Percentiles rank a stretch among this genome's conserved stretches.
Conservation (phyloP, 192 early-diverging fungal species). For the Podila minutissima region DNA sequence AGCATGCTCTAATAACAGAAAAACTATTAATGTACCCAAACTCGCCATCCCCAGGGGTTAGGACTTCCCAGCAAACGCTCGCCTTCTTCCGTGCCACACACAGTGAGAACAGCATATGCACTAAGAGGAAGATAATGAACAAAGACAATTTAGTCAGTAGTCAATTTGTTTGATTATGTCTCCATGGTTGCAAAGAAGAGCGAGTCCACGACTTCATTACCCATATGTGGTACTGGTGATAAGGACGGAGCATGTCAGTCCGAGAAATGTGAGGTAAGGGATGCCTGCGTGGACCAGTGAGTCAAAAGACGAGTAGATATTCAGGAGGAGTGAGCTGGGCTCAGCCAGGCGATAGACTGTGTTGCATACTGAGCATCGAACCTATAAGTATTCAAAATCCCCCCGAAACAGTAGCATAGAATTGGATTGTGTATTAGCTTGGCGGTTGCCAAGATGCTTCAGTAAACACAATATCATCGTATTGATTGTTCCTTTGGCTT, state of each 20-base stretch:
- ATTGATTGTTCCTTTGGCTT: background rate
- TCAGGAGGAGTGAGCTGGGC: slow-evolving; percentile 58
- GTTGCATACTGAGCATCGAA: slow-evolving; percentile 77
- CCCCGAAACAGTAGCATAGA: background rate
- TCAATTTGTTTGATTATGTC: too few relatives aligned
- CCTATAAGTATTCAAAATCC: slow-evolving; percentile 42
- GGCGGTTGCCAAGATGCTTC: too few relatives aligned
- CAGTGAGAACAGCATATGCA: slow-evolving; percentile 71
- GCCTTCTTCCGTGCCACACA: slow-evolving; percentile 73
- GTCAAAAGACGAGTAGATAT: slow-evolving; percentile 61
- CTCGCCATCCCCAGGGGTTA: slow-evolving; percentile 68
- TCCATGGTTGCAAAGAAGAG: background rate
- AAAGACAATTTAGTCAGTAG: background rate
- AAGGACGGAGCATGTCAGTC: slow-evolving; percentile 68
- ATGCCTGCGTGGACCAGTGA: slow-evolving; percentile 64
- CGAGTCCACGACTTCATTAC: slow-evolving; percentile 11
- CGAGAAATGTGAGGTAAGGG: slow-evolving; percentile 69
- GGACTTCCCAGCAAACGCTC: slow-evolving; percentile 62
- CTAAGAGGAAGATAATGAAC: slow-evolving; percentile 12
- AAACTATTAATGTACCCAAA: slow-evolving; percentile 63
- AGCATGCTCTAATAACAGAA: background rate
- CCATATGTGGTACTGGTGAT: slow-evolving; percentile 76
- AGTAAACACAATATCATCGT: background rate
- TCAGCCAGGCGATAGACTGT: slow-evolving; percentile 69
- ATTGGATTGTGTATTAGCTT: too few relatives aligned